Base-by-base conservation (phyloP, 2,329 filamentous ascomycete species). In the Fusarium pilosicola region DNA sequence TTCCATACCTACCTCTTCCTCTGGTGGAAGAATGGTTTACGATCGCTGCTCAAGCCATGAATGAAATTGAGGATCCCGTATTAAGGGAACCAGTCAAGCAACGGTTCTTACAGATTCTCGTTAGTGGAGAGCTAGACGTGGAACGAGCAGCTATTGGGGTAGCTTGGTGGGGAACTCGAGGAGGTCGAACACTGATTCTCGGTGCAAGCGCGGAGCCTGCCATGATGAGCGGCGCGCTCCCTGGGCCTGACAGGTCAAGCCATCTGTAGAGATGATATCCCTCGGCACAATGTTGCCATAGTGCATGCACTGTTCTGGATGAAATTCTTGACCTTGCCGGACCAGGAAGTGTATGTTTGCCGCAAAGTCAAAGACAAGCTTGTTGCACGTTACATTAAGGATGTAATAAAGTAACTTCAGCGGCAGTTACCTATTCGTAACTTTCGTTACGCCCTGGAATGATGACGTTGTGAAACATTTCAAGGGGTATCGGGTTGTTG, bases 71-170 rank as follows among this genome's bases (percentile, higher is more conserved):
- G 6, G 91, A 94, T 70, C 82, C 86, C 1, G 81, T 77, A 8
- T 89, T 95, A 85, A 87, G 91, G 48, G 87, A 91, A 52, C 84
- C 86, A 6, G 93, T 91, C 42, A 90, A 91, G 78, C 87, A 90
- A 71, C 86, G 94, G 56, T 93, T 97, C 81, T 95, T 93, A 91
- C 91, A 96, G 65, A 88, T 94, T 6, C 83, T 97, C 15, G 91
- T 91, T 45, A 91, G 88, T 75, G 94, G 94, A 7, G 94, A 97
- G 83, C 93, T 97, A 90, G 95, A 97, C 81, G 92, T 97, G 30
- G 93, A 97, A 79, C 88, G 94, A 68, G 92, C 94, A 12, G 90
- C 92, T 45, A 87, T 93, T 38, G 94, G 92, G 55, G 93, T 97
- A 24, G 89, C 90, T 5, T 98, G 95, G 95, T 97, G 95, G 95